Conservation (phyloP, 768 basidiomycete species). For the Termitomyces sp. region DNA sequence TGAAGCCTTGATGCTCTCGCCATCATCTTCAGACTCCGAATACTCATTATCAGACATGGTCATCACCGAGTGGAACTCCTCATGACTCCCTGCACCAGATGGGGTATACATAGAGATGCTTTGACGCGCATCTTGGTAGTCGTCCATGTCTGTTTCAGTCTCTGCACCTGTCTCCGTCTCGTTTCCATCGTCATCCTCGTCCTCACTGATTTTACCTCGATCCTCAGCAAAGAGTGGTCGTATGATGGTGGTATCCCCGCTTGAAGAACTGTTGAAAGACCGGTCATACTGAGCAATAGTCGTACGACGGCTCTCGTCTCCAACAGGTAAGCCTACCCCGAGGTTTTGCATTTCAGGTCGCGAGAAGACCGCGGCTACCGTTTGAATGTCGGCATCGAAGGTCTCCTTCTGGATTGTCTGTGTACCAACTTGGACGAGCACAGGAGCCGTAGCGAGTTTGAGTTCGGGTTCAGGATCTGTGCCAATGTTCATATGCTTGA, state of each 20-base stretch:
- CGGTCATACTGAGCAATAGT: slow-evolving; percentile 46
- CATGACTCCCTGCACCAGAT: slow-evolving; percentile 44
- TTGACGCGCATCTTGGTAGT: slow-evolving; percentile 77
- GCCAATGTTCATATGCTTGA: slow-evolving; percentile 23
- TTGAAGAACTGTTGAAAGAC: slow-evolving; percentile 20
- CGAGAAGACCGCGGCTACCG: slow-evolving; percentile 8
- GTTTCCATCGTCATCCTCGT: slow-evolving; percentile 38
- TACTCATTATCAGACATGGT: slow-evolving; percentile 68
- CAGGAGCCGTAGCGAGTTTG: slow-evolving; percentile 11
- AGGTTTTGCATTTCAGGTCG: slow-evolving; percentile 13
- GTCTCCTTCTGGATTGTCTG: slow-evolving; percentile 28
- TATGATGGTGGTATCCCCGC: slow-evolving; percentile 36
- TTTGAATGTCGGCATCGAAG: slow-evolving; percentile 26
- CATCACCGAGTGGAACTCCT: slow-evolving; percentile 74
- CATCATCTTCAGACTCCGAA: slow-evolving; percentile 49
- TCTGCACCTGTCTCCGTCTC: slow-evolving; percentile 68
- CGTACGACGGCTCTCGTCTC: slow-evolving; percentile 25
- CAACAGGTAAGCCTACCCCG: slow-evolving; percentile 8
- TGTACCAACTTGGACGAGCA: slow-evolving; percentile 25
- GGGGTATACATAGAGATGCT: slow-evolving; percentile 61
- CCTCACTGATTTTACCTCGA: slow-evolving; percentile 9
- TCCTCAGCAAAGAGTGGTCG: slow-evolving; percentile 29
- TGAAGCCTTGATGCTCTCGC: slow-evolving; percentile 75
- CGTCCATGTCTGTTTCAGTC: slow-evolving; percentile 62
- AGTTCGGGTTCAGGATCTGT: slow-evolving; percentile 29